Evolutionary conservation across 345 rosid species (phyloP).

Genomic region (Syzygium grande): DNA sequence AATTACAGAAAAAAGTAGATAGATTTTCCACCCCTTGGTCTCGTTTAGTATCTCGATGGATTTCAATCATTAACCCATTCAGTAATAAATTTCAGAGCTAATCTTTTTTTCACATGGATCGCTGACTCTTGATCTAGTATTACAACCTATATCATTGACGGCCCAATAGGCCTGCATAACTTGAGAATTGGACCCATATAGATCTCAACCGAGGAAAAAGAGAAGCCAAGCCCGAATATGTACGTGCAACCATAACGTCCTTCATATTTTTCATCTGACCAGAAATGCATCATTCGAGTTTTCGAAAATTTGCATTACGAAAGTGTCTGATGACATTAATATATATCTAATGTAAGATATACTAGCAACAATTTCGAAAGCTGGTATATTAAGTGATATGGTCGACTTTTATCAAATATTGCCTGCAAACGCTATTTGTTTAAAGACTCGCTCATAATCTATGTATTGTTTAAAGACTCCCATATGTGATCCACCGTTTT

Average conservation of each 20-base stretch:
- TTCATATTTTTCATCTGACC: background rate
- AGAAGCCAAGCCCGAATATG: background rate
- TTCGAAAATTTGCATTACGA: background rate
- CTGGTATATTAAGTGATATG: background rate
- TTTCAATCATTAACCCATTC: background rate
- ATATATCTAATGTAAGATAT: background rate
- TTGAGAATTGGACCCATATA: background rate
- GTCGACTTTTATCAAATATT: background rate
- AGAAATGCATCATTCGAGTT: background rate
- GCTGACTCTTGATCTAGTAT: background rate
- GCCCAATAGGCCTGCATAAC: background rate
- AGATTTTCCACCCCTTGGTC: background rate
- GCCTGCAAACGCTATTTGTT: background rate
- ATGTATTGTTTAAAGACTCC: background rate
- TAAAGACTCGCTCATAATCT: background rate
- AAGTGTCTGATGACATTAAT: background rate
- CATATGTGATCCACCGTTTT: background rate
- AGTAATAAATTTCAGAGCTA: background rate
- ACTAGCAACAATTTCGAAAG: background rate
- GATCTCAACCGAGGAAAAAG: background rate
- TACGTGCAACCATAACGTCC: background rate
- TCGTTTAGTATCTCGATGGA: background rate
- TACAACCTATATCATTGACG: background rate
- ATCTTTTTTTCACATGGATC: background rate
- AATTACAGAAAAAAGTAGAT: background rate